Conservation (phyloP, 495 filamentous ascomycete genomes). For the Penicillium cosmopolitanum region DNA sequence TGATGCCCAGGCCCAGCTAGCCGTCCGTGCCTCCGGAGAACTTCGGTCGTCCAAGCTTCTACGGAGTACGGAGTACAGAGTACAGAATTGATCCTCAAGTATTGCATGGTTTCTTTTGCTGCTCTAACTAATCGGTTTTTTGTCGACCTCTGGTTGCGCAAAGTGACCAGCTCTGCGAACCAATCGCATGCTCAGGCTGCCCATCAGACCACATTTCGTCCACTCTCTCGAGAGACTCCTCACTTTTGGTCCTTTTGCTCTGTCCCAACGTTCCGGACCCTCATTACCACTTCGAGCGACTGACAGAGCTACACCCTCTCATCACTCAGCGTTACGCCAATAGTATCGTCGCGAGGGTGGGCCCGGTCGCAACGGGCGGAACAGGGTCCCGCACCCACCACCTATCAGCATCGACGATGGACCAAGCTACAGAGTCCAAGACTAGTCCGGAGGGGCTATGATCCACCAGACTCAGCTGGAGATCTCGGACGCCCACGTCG, state of each 20-base stretch:
- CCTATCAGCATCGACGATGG: slow-evolving; percentile 8
- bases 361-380: slow-evolving; percentile 17
- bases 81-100: too few relatives aligned
- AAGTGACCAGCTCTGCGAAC: background rate
- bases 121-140: background rate
- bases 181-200: background rate
- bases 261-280: slow-evolving; percentile 14
- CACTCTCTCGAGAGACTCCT: background rate
- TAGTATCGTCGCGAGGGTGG: slow-evolving; percentile 2
- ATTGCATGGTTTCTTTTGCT: background rate
- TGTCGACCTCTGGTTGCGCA: too few relatives aligned
- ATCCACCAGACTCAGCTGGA: slow-evolving; percentile 23
- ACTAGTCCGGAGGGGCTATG: slow-evolving; percentile 3
- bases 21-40: background rate
- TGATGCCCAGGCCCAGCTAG: background rate
- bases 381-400: slow-evolving; percentile 2
- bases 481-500: slow-evolving; percentile 33
- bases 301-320: slow-evolving; percentile 17
- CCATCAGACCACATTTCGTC: background rate
- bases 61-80: too few relatives aligned
- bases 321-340: slow-evolving; percentile 14
- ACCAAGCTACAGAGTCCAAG: background rate
- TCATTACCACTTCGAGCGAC: slow-evolving; percentile 23
- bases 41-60: background rate
- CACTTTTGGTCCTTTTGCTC: slow-evolving; percentile 8